phyloP scores from a whole-genome alignment of 176 grass and related monocot species.

The Chrysopogon serrulatus region DNA sequence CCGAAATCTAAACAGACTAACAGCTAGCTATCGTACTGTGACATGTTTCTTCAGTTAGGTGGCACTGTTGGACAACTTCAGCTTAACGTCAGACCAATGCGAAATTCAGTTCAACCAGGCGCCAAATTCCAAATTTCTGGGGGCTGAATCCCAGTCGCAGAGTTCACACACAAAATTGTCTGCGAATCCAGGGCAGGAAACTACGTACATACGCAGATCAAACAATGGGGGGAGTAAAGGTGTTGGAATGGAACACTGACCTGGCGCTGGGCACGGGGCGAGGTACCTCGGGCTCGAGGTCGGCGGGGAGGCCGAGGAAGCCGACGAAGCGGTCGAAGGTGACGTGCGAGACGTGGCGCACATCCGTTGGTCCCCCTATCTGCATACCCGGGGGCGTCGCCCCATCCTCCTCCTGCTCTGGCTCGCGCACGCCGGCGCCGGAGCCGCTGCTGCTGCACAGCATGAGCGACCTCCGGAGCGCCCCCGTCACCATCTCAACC shows the following conservation, averaged over 20 bases:
- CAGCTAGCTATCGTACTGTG: not conserved
- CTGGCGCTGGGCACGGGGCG: conserved; percentile 75
- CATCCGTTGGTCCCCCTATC: conserved; percentile 84
- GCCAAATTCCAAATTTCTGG: not conserved
- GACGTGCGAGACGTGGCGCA: conserved; percentile 89
- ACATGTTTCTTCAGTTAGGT: conserved; percentile 10
- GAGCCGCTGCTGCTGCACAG: conserved; percentile 72
- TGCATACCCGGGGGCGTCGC: conserved; percentile 45
- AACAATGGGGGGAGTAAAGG: not conserved
- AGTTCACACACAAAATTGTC: not conserved
- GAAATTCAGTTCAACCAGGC: not conserved
- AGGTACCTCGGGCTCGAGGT: conserved; percentile 83
- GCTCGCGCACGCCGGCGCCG: conserved; percentile 15
- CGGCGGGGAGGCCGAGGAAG: conserved; percentile 93
- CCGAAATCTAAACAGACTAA: not conserved
- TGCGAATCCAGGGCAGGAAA: not conserved
- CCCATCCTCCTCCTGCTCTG: conserved; percentile 26
- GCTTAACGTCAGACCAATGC: not conserved
- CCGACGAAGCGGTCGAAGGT: conserved; percentile 94
- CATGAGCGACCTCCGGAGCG: conserved; percentile 84
- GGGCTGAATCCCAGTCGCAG: not conserved
- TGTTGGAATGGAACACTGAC: conserved; percentile 29
- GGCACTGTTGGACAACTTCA: not conserved
- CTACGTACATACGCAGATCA: not conserved
- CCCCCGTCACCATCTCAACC: conserved; percentile 63